These are phyloP conservation scores for Fusarium denticulatum DNA, from an alignment of 2,329 filamentous ascomycete genomes.

Conservation along the genomic window DNA sequence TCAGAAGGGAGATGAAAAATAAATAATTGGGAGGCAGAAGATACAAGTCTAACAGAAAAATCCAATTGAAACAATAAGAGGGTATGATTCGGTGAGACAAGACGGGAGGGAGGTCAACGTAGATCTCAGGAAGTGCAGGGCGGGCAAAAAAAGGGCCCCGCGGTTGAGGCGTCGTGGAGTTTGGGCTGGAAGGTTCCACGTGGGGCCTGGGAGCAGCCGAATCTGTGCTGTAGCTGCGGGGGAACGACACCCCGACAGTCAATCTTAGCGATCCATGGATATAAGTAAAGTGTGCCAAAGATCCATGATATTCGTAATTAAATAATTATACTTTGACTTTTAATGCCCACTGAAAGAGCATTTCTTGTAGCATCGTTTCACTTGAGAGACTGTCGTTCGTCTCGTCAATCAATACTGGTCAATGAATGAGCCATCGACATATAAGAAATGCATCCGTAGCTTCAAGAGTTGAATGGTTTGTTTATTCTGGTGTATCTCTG, in stretches of 20 bases:
- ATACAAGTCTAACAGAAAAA: not conserved
- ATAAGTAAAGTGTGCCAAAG: not conserved
- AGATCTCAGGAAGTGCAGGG: constrained; percentile 16
- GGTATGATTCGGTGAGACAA: constrained; percentile 1
- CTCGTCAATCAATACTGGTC: not conserved
- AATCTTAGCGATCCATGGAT: not conserved
- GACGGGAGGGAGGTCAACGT: not conserved
- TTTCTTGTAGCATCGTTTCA: not conserved
- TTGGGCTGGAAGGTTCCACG: constrained; percentile 46
- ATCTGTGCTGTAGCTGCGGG: constrained; percentile 20
- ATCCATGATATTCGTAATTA: not conserved
- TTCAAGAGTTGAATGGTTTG: constrained; percentile 13
- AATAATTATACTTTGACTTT: not conserved
- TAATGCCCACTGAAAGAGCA: not conserved
- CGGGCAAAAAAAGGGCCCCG: constrained; percentile 33
- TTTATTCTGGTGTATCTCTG: constrained; percentile 7
- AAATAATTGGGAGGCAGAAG: not conserved
- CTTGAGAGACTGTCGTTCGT: not conserved
- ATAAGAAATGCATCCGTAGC: not conserved
- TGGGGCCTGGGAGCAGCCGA: constrained; percentile 34
- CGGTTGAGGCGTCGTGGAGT: constrained; percentile 37
- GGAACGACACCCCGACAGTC: constrained; percentile 5
- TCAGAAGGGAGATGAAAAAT: not conserved
- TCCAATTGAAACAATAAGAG: constrained; percentile 4
- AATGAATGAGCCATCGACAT: too few species aligned